Conservation (phyloP, 1,284 basidiomycete species). For the Abortiporus biennis region DNA sequence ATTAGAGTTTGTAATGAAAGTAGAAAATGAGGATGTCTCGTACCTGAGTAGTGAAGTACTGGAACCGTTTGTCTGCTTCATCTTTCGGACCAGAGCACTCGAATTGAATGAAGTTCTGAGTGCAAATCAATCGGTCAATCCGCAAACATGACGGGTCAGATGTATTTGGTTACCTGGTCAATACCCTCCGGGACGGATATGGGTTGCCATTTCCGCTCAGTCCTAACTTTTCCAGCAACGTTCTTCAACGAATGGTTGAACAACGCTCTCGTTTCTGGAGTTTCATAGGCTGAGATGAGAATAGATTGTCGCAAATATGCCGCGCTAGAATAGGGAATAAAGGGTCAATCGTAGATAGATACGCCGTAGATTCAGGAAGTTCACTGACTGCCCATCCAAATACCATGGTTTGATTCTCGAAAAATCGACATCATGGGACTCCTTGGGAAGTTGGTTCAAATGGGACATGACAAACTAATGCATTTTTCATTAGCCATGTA, state of each 20-base stretch:
- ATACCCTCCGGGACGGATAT: slow-evolving; percentile 76
- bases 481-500: not conserved
- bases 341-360: no score
- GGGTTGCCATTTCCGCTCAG: slow-evolving; percentile 63
- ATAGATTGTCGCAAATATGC: slow-evolving; percentile 85
- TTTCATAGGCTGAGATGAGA: slow-evolving; percentile 85
- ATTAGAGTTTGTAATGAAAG: not conserved
- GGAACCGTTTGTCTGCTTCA: slow-evolving; percentile 85
- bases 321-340: slow-evolving; percentile 40
- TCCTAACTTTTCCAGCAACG: slow-evolving; percentile 76
- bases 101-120: slow-evolving; percentile 71
- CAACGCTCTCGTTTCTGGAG: slow-evolving; percentile 79
- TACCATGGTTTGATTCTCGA: slow-evolving; percentile 98
- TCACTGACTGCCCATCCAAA: slow-evolving; percentile 81
- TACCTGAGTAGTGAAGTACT: slow-evolving; percentile 83
- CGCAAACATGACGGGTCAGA: not conserved
- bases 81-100: slow-evolving; percentile 68
- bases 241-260: slow-evolving; percentile 77
- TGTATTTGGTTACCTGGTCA: slow-evolving; percentile 66
- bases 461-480: slow-evolving; percentile 78
- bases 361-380: not conserved
- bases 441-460: slow-evolving; percentile 86
- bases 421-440: slow-evolving; percentile 93
- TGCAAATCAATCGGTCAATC: not conserved
- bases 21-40: slow-evolving; percentile 11